Percentiles rank a stretch among this genome's conserved stretches.
These are phyloP conservation scores for Debaryomyces hansenii DNA, from an alignment of 805 yeast species.

Conservation along the genomic window DNA sequence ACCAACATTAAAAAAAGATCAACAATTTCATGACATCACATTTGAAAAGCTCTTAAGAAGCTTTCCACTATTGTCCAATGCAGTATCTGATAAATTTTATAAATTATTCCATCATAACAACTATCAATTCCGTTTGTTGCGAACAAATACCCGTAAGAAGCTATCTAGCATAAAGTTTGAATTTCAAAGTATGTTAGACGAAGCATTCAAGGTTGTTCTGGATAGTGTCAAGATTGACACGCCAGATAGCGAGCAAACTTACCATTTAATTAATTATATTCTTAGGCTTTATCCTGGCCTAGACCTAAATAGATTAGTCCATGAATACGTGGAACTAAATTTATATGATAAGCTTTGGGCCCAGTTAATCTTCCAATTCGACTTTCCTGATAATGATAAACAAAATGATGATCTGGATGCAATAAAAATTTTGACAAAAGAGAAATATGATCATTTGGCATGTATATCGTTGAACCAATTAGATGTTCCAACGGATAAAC, in stretches of 20 bases:
- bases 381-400: slow-evolving; percentile 22
- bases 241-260: slow-evolving; percentile 35
- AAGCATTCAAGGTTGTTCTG: slow-evolving; percentile 37
- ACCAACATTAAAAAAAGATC: neutral
- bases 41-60: slow-evolving; percentile 39
- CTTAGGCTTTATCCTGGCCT: slow-evolving; percentile 34
- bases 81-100: slow-evolving; percentile 39
- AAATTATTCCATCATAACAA: slow-evolving; percentile 43
- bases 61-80: slow-evolving; percentile 39
- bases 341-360: slow-evolving; percentile 70
- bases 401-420: slow-evolving; percentile 23
- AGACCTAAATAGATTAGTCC: slow-evolving; percentile 55
- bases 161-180: slow-evolving; percentile 26
- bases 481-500: slow-evolving; percentile 43
- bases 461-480: slow-evolving; percentile 50
- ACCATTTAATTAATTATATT: slow-evolving; percentile 29
- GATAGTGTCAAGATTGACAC: slow-evolving; percentile 35
- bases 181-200: slow-evolving; percentile 33
- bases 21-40: slow-evolving; percentile 14
- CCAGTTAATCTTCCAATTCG: slow-evolving; percentile 36
- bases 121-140: slow-evolving; percentile 27
- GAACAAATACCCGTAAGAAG: slow-evolving; percentile 27
- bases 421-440: slow-evolving; percentile 23
- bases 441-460: slow-evolving; percentile 34
- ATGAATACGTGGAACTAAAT: slow-evolving; percentile 70